These are phyloP conservation scores for Lactifluus echinatus DNA, from an alignment of 768 basidiomycete genomes.

Conservation along the genomic window DNA sequence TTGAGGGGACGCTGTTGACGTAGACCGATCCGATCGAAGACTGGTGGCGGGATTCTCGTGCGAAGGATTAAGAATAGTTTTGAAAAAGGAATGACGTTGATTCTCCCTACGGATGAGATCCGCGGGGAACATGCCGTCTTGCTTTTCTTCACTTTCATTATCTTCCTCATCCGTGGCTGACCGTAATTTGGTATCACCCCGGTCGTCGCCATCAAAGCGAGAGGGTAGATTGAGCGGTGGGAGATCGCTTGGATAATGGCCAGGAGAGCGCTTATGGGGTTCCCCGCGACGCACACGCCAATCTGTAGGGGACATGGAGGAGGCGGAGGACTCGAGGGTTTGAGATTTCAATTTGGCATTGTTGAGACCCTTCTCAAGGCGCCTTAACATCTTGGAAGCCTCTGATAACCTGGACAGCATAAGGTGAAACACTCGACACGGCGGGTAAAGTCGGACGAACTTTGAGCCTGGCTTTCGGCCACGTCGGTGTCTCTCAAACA, in stretches of 20 bases:
- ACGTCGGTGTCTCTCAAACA: constrained; percentile 85
- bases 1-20: constrained; percentile 23
- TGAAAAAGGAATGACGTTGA: constrained; percentile 68
- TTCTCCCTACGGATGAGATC: constrained; percentile 67
- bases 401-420: constrained; percentile 57
- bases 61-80: constrained; percentile 73
- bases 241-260: constrained; percentile 38
- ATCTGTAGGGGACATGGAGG: constrained; percentile 27
- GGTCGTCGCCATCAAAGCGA: constrained; percentile 13
- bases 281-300: constrained; percentile 13
- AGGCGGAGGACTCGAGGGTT: constrained; percentile 28
- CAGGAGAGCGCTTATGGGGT: constrained; percentile 21
- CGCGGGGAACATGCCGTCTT: constrained; percentile 62
- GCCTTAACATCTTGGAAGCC: constrained; percentile 82
- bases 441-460: constrained; percentile 34
- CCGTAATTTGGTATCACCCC: constrained; percentile 9
- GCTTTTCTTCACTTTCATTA: constrained; percentile 49
- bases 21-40: constrained; percentile 29
- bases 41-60: constrained; percentile 33
- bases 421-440: constrained; percentile 10
- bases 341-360: constrained; percentile 63
- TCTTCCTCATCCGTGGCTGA: constrained; percentile 50
- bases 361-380: constrained; percentile 76
- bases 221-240: constrained; percentile 40
- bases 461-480: constrained; percentile 88